Base-by-base conservation (phyloP, 2,329 filamentous ascomycete genomes). In the Dryadomyces sulphureus region DNA sequence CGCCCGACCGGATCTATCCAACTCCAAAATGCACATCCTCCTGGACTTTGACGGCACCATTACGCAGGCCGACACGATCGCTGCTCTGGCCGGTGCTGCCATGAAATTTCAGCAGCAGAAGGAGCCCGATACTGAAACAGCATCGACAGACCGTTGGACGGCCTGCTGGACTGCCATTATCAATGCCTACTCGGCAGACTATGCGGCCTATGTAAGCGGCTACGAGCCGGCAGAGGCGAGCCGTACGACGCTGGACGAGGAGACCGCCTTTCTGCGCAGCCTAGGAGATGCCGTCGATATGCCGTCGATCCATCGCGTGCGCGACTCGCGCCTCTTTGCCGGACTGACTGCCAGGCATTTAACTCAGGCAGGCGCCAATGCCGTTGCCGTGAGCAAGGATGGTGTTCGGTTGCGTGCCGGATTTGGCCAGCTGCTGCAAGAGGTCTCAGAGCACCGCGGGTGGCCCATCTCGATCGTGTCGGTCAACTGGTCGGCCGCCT, bases 21-120 rank as follows among this genome's bases (percentile, higher is more conserved):
- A n/a, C n/a, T n/a, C 27, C 4, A 32, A 32, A 32, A 61, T 70
- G 65, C 62, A 64, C 50, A 60, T 78, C 36, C 56, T 77, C 32
- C 63, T 78, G 19, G 74, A 78, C 54, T 78, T 78, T 56, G 74
- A 78, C 57, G 71, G 72, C 49, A 78, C 74, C 16, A 75, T 78
- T 52, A 77, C 74, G 17, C 59, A 62, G 12, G 49, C 64, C 25
- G 74, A 78, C 59, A 76, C 73, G 36, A 70, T 77, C 36, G 57
- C 59, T 46, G 58, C 63, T 36, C 64, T 78, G 5, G 70, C 66
- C 40, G 53, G 61, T 17, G 63, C 63, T 21, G 68, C 66, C 45
- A 64, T 73, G 38, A 52, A 50, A 19, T 58, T 59, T 47, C 59
- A 63, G 46, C 51, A 54, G 9, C 22, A 35, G 27, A 43, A 32